Evolutionary conservation across 2,329 filamentous ascomycete species (phyloP).

Genomic region (Penicillium nordicum): DNA sequence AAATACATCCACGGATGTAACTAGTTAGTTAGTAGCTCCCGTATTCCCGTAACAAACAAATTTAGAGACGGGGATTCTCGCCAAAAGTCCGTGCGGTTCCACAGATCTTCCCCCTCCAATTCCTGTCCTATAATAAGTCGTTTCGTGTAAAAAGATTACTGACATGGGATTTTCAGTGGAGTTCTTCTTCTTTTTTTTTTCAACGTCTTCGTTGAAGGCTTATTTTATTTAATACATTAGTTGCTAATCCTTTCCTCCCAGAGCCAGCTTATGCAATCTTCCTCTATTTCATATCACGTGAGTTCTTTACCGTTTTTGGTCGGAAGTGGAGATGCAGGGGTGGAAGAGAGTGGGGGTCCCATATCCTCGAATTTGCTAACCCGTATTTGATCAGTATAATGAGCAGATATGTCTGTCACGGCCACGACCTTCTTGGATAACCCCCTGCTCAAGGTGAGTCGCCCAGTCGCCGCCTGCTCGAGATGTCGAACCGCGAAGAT

Average conservation of each 20-base stretch:
- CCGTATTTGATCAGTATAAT: constrained; percentile 13
- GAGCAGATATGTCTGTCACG: constrained; percentile 31
- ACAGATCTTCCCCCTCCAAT: not conserved
- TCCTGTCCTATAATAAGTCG: not conserved
- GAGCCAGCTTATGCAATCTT: constrained; percentile 6
- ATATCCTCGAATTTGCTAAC: not conserved
- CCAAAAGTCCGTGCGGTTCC: not conserved
- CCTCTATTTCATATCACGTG: constrained; percentile 9
- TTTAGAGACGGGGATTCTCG: not conserved
- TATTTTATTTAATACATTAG: not conserved
- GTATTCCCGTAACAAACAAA: not conserved
- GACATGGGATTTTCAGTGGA: no score
- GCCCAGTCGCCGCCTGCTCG: constrained; percentile 75
- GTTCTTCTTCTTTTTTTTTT: not conserved
- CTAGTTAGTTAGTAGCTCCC: not conserved
- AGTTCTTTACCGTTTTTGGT: not conserved
- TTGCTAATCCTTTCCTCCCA: constrained; percentile 1
- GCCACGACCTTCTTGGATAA: constrained; percentile 38
- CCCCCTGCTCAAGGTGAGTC: constrained; percentile 58
- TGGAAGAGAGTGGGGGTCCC: not conserved
- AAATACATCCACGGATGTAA: no score
- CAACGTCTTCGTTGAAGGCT: not conserved
- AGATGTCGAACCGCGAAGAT: constrained; percentile 89
- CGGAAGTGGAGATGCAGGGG: not conserved
- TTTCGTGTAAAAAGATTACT: not conserved